Evolutionary conservation across 1,139 yeast genomes (phyloP), one percentile per base, ranked within the genome.

Genomic region (Fermentozyma sake): DNA sequence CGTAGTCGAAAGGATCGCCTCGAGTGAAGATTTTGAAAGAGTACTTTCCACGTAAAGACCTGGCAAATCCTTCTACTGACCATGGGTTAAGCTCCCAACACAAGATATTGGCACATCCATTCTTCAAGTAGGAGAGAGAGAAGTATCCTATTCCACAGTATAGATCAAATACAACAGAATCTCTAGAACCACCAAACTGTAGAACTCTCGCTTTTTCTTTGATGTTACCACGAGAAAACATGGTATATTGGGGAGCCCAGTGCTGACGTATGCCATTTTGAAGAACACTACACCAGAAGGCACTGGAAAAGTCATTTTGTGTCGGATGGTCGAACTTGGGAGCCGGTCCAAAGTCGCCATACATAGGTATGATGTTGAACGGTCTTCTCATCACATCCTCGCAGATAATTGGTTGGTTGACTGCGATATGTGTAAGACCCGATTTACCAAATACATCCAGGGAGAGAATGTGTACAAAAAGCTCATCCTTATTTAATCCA

Each of bases 91-190:
- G 56, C 40, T 86, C 96, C 86, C 95, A 86, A 46, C 94, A 79
- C 25, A 78, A 68, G 0, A 83, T 57, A 11, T 58, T 57, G 8
- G 35, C 34, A 2, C 84, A 86, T 1, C 70, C 68, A 20, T 67
- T 61, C 26, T 58, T 60, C 26, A 83, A 60, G 44, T 86, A 86
- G 24, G 85, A 70, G 18, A 86, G 56, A 4, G 89, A 72, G 50
- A 86, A 86, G 51, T 86, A 86, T 2, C 96, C 96, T 28, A 86
- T 85, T 0, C 96, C 96, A 16, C 84, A 77, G 48, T 85, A 86
- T 33, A 86, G 47, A 46, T 86, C 96, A 5, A 81, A 60, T 0
- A 81, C 74, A 17, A 62, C 64, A 0, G 64, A 56, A 6, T 50
- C 42, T 9, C 16, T 11, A 11, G 38, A 27, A 7, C 24, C 12